Conservation (phyloP, 2,329 filamentous ascomycete species). For the Penicillium sp. region DNA sequence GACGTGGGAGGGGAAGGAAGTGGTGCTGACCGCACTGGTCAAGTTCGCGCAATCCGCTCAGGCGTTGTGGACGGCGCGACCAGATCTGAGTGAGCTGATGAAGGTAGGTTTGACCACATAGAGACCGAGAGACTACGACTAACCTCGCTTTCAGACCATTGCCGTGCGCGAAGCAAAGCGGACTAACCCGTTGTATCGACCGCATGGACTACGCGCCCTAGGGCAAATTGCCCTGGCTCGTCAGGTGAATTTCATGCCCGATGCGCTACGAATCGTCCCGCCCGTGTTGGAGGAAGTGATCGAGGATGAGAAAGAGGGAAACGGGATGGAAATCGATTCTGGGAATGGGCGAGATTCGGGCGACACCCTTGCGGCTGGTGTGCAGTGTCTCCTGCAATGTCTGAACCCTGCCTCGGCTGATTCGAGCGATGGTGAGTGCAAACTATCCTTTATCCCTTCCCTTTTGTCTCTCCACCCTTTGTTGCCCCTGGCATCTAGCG, state of each 20-base stretch:
- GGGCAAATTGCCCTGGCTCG: constrained; percentile 67
- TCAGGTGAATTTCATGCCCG: constrained; percentile 64
- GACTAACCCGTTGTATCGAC: constrained; percentile 79
- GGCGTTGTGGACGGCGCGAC: constrained; percentile 54
- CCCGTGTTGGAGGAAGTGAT: constrained; percentile 57
- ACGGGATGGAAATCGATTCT: constrained; percentile 66
- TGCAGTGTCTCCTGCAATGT: constrained; percentile 39
- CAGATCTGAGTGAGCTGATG: constrained; percentile 60
- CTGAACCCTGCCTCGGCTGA: constrained; percentile 28
- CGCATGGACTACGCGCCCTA: constrained; percentile 66
- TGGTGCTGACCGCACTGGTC: constrained; percentile 72
- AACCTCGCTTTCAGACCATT: constrained; percentile 50
- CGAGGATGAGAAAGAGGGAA: constrained; percentile 46
- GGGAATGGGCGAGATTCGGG: constrained; percentile 34
- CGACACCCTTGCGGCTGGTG: constrained; percentile 38
- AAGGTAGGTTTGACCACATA: constrained; percentile 50
- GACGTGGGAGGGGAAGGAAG: constrained; percentile 89
- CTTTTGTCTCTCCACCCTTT: not conserved
- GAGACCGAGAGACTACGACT: constrained; percentile 3
- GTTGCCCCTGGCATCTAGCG: constrained; percentile 10
- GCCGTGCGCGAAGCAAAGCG: constrained; percentile 82
- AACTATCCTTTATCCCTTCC: not conserved
- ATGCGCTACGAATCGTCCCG: constrained; percentile 61
- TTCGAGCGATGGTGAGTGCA: constrained; percentile 25
- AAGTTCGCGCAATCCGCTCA: constrained; percentile 66